Evolutionary conservation across 805 yeast species (phyloP).

Genomic region (Teunomyces pallodes): DNA sequence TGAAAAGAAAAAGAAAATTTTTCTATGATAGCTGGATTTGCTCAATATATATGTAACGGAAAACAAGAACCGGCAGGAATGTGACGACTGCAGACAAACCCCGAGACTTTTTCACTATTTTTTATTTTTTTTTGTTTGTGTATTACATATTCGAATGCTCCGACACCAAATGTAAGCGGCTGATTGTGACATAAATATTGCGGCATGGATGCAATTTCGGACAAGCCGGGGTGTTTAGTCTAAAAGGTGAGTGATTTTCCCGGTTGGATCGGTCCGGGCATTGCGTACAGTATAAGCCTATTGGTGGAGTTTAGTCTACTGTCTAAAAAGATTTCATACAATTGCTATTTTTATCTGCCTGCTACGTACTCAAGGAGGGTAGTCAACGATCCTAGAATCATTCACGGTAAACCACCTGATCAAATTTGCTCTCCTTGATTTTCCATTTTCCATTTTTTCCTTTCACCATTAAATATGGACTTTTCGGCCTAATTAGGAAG

Average conservation of each 20-base stretch:
- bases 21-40: conserved; percentile 4
- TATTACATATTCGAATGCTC: not conserved
- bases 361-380: not conserved
- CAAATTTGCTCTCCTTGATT: not conserved
- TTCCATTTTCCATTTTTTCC: not conserved
- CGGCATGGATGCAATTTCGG: not conserved
- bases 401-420: not conserved
- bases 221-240: not conserved
- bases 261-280: not conserved
- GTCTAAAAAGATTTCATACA: not conserved
- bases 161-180: conserved; percentile 1
- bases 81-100: not conserved
- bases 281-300: not conserved
- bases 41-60: conserved; percentile 9
- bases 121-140: not conserved
- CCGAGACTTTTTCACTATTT: not conserved
- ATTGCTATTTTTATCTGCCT: not conserved
- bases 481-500: not conserved
- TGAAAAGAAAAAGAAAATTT: conserved; percentile 5
- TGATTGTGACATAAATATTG: not conserved
- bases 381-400: too few species aligned
- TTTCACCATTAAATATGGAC: not conserved
- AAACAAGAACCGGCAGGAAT: not conserved
- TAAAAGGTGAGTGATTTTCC: conserved; percentile 1
- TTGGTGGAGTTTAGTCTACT: not conserved